Conservation (phyloP, 176 grass and related monocot species). For the Olyra latifolia region DNA sequence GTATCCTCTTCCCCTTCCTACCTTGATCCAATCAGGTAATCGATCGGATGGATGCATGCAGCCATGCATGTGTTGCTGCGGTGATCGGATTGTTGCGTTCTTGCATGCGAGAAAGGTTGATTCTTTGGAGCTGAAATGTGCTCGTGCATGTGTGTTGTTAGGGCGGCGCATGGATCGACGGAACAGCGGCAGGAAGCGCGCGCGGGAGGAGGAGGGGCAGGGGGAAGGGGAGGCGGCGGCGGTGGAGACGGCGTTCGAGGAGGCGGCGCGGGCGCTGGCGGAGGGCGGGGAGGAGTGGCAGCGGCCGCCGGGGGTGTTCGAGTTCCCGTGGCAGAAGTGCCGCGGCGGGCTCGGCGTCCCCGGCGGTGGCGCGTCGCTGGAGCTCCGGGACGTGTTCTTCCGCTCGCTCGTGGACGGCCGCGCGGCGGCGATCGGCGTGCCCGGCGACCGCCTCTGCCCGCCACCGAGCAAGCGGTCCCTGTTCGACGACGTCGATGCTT, state of each 20-base stretch:
- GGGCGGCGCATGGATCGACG: conserved; percentile 46
- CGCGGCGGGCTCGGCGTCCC: conserved; percentile 31
- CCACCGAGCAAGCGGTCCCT: conserved; percentile 25
- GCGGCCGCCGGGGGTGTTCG: conserved; percentile 65
- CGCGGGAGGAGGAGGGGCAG: conserved; percentile 23
- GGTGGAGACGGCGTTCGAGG: neutral
- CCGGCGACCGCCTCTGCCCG: conserved; percentile 48
- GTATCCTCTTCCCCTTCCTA: neutral
- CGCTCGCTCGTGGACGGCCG: conserved; percentile 59
- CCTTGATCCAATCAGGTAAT: conserved; percentile 30
- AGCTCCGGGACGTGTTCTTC: conserved; percentile 80
- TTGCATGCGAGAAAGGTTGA: conserved; percentile 24
- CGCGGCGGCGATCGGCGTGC: conserved; percentile 37
- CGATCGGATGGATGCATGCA: neutral
- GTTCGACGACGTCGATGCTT: conserved; percentile 51
- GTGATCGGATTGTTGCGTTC: neutral
- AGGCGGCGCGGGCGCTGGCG: neutral
- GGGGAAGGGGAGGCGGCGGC: neutral
- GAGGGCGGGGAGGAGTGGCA: conserved; percentile 4
- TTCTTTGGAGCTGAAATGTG: conserved; percentile 32
- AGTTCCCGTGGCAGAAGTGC: conserved; percentile 60
- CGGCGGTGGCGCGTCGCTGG: neutral
- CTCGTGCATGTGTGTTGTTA: conserved; percentile 5
- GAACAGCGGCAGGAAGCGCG: conserved; percentile 29
- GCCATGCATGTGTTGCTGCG: neutral